phyloP scores from a whole-genome alignment of 352 stramenopile genomes.

The Globisporangium nodosum region DNA sequence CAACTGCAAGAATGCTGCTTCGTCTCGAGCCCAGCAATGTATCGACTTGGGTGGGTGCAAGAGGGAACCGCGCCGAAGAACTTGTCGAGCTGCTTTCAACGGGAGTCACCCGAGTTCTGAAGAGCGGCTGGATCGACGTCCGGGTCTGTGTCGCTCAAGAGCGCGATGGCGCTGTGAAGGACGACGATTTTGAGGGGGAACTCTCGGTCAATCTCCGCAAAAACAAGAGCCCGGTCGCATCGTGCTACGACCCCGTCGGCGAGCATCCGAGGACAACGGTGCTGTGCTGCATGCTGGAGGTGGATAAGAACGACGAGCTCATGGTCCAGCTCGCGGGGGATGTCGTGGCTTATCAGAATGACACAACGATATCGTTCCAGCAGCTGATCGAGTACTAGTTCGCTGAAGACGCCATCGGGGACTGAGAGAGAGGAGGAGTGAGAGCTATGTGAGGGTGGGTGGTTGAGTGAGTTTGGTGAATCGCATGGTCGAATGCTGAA shows the following conservation, averaged over 20 bases:
- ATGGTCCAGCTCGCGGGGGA: no score
- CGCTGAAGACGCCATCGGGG: no score
- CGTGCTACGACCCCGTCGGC: neutral
- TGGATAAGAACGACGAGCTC: no score
- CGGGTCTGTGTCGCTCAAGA: neutral
- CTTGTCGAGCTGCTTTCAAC: neutral
- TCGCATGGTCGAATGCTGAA: no score
- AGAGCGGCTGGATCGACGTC: neutral
- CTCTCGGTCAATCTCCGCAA: neutral
- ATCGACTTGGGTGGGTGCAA: no score
- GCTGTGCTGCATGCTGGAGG: neutral
- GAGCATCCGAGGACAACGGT: neutral
- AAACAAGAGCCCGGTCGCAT: neutral
- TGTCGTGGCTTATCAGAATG: no score
- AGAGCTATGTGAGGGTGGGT: no score
- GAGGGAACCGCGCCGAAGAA: neutral
- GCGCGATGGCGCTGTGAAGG: neutral
- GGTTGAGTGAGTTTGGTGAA: no score
- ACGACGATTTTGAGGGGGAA: neutral
- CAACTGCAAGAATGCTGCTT: neutral
- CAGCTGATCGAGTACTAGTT: no score
- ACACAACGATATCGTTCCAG: no score
- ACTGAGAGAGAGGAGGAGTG: no score
- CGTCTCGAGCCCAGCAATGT: neutral
- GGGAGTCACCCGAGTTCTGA: neutral